Conservation (phyloP, 2,329 filamentous ascomycete genomes). For the Exophiala calicioides region DNA sequence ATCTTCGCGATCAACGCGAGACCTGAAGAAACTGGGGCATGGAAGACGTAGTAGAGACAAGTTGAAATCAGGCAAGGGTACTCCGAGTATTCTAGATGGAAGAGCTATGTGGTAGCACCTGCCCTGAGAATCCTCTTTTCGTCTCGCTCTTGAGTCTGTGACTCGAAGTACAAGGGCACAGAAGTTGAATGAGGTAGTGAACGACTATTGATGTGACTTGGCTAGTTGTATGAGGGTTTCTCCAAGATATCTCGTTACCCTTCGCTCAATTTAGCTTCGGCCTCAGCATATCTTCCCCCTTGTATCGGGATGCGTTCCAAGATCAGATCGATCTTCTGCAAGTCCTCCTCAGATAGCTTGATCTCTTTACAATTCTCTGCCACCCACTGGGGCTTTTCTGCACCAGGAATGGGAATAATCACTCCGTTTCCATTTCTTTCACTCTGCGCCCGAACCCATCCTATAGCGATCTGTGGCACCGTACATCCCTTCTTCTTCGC, state of each 20-base stretch:
- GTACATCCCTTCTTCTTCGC: conserved; percentile 58
- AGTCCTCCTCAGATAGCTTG: conserved; percentile 40
- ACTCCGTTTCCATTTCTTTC: conserved; percentile 31
- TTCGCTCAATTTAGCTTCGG: conserved; percentile 3
- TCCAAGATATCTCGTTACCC: not conserved
- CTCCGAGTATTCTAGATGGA: no score
- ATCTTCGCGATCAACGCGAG: no score
- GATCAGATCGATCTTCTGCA: conserved; percentile 51
- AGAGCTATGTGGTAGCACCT: no score
- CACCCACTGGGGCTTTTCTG: conserved; percentile 38
- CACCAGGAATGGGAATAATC: conserved; percentile 47
- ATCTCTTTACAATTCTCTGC: conserved; percentile 43
- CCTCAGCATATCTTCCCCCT: conserved; percentile 5
- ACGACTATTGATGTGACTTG: no score
- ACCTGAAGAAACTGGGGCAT: no score
- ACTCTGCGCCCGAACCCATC: conserved; percentile 64
- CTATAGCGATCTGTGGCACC: conserved; percentile 59
- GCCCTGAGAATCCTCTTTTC: no score
- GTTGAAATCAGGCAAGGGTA: no score
- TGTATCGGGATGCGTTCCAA: conserved; percentile 47
- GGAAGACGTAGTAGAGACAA: no score
- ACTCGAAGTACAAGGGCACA: no score
- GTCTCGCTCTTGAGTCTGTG: no score
- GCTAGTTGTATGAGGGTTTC: no score
- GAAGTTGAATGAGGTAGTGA: no score